Evolutionary conservation across 805 yeast genomes (phyloP).

Genomic region (Wickerhamomyces strasburgensis): DNA sequence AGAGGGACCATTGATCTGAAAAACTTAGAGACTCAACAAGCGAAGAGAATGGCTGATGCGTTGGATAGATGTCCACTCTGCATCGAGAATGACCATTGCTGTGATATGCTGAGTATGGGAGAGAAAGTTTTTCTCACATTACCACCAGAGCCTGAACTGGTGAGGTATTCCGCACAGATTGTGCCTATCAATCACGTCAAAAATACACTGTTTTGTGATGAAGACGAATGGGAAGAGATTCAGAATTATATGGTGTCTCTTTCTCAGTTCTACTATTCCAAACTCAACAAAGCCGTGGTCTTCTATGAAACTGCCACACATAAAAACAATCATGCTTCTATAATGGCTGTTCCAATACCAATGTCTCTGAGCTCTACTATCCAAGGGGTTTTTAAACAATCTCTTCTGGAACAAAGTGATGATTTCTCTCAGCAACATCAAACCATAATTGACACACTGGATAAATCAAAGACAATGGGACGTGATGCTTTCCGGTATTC

Average conservation of each 20-base stretch:
- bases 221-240: constrained; percentile 41
- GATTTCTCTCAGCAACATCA: constrained; percentile 36
- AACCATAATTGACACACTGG: constrained; percentile 34
- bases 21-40: constrained; percentile 24
- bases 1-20: constrained; percentile 27
- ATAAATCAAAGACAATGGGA: constrained; percentile 19
- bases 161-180: constrained; percentile 31
- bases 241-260: constrained; percentile 37
- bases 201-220: constrained; percentile 37
- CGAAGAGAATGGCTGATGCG: constrained; percentile 25
- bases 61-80: constrained; percentile 36
- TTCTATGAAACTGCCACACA: constrained; percentile 41
- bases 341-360: constrained; percentile 42
- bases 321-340: constrained; percentile 33
- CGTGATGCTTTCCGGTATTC: constrained; percentile 27
- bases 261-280: constrained; percentile 34
- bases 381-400: constrained; percentile 39
- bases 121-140: constrained; percentile 33
- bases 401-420: constrained; percentile 31
- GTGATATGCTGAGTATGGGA: constrained; percentile 32
- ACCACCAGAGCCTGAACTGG: constrained; percentile 36
- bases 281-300: constrained; percentile 30
- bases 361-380: constrained; percentile 25
- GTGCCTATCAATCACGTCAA: constrained; percentile 37
- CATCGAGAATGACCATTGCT: constrained; percentile 25